Conservation (phyloP, 2,329 filamentous ascomycete genomes). For the Rutstroemia sp. region DNA sequence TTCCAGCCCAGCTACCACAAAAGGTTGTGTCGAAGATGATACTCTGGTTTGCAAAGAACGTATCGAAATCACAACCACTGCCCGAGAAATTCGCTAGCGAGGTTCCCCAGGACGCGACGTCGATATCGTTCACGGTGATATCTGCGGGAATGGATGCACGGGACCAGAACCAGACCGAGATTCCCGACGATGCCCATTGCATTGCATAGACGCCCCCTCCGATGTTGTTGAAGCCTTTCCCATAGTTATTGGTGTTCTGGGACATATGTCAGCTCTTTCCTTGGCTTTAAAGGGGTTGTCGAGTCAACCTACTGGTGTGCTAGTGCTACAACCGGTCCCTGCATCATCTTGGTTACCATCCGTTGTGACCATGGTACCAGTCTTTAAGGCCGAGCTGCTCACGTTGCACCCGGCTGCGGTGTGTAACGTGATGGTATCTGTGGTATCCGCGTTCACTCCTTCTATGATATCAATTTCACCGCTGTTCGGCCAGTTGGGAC, state of each 20-base stretch:
- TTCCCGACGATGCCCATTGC: slow-evolving; percentile 58
- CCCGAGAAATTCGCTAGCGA: slow-evolving; percentile 60
- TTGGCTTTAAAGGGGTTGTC: not conserved
- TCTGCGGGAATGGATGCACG: slow-evolving; percentile 56
- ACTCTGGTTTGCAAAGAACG: slow-evolving; percentile 58
- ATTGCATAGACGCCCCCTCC: slow-evolving; percentile 61
- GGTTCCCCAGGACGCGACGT: slow-evolving; percentile 54
- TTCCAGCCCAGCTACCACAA: slow-evolving; percentile 58
- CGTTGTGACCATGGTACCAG: slow-evolving; percentile 25
- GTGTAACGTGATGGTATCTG: slow-evolving; percentile 39
- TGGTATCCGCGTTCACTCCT: slow-evolving; percentile 36
- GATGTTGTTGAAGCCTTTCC: slow-evolving; percentile 56
- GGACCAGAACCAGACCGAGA: slow-evolving; percentile 71
- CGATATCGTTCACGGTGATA: slow-evolving; percentile 48
- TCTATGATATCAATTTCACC: slow-evolving; percentile 37
- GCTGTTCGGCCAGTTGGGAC: slow-evolving; percentile 22
- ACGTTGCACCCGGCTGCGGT: slow-evolving; percentile 38
- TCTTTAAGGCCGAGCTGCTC: slow-evolving; percentile 33
- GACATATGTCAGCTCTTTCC: slow-evolving; percentile 2
- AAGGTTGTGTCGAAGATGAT: slow-evolving; percentile 58
- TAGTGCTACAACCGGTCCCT: slow-evolving; percentile 31
- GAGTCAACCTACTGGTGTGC: not conserved
- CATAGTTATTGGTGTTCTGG: slow-evolving; percentile 43
- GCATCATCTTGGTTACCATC: slow-evolving; percentile 40
- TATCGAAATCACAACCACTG: slow-evolving; percentile 52